These are phyloP conservation scores for Thalassiosira allenii DNA, from an alignment of 352 stramenopile species.

Conservation along the genomic window DNA sequence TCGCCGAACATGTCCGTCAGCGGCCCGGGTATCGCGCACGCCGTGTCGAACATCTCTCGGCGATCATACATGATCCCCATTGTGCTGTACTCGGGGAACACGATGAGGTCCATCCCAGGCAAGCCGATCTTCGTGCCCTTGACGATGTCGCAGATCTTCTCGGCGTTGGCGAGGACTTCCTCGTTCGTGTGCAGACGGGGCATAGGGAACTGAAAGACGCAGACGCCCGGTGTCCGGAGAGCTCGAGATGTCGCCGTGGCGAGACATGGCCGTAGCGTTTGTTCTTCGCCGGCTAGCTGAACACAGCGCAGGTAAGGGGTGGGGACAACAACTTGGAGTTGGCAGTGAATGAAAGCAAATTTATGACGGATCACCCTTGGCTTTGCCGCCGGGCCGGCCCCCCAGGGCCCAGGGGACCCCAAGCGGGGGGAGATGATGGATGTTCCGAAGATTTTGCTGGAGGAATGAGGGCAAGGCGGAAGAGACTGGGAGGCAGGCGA, in stretches of 20 bases:
- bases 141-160: constrained; percentile 82
- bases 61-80: constrained; percentile 86
- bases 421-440: not conserved
- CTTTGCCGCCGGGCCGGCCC: not conserved
- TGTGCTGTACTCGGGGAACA: constrained; percentile 83
- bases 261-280: constrained; percentile 45
- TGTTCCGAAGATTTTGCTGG: not conserved
- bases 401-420: not conserved
- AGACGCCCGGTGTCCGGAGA: constrained; percentile 76
- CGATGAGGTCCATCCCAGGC: constrained; percentile 81
- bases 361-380: not conserved
- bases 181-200: constrained; percentile 77
- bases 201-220: constrained; percentile 85
- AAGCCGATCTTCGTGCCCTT: constrained; percentile 77
- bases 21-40: constrained; percentile 71
- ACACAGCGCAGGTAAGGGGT: not conserved
- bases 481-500: too few relatives aligned
- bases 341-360: too few relatives aligned
- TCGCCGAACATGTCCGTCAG: constrained; percentile 69
- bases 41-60: constrained; percentile 84
- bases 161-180: constrained; percentile 74
- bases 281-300: not conserved
- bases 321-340: too few relatives aligned
- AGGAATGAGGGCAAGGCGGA: not conserved
- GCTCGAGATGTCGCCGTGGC: constrained; percentile 72